A percentile compares a stretch with the other conserved stretches of the same genome.
Conservation (phyloP, 1,284 basidiomycete genomes). For the Ustilago vetiveriae region DNA sequence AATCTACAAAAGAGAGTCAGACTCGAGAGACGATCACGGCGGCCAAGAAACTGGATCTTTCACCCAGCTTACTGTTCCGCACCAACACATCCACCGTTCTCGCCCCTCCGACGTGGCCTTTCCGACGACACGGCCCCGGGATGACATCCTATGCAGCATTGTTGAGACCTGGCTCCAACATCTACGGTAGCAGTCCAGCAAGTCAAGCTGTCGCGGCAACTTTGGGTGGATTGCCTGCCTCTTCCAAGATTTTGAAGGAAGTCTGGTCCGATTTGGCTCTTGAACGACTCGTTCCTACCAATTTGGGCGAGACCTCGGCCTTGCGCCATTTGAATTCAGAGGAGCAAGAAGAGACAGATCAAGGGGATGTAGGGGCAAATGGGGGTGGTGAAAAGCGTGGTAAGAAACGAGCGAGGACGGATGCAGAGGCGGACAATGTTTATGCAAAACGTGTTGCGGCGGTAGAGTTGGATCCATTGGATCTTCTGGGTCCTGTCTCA, state of each 20-base stretch:
- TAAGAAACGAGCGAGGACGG: slow-evolving; percentile 19
- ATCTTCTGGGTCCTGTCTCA: slow-evolving; percentile 30
- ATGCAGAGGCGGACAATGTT: slow-evolving; percentile 17
- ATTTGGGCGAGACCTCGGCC: slow-evolving; percentile 26
- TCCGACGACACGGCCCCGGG: slow-evolving; percentile 51
- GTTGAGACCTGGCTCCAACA: slow-evolving; percentile 37
- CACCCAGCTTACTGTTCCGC: slow-evolving; percentile 33
- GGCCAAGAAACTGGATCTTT: slow-evolving; percentile 33
- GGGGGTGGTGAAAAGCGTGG: background rate
- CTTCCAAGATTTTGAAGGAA: slow-evolving; percentile 27
- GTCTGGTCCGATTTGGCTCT: slow-evolving; percentile 60
- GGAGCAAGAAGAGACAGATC: background rate
- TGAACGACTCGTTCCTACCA: slow-evolving; percentile 45
- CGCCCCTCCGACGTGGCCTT: slow-evolving; percentile 49
- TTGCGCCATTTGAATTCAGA: slow-evolving; percentile 12
- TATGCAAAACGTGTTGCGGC: slow-evolving; percentile 25
- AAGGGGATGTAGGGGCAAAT: background rate
- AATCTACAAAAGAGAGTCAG: too few species aligned
- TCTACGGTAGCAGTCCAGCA: slow-evolving; percentile 35
- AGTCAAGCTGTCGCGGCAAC: slow-evolving; percentile 40
- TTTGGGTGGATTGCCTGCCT: slow-evolving; percentile 28
- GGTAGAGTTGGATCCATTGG: slow-evolving; percentile 39
- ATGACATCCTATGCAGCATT: slow-evolving; percentile 47
- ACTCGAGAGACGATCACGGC: slow-evolving; percentile 5
- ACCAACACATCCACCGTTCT: slow-evolving; percentile 29